Conservation (phyloP, 306 rosid species). For the Fragaria vesca region DNA sequence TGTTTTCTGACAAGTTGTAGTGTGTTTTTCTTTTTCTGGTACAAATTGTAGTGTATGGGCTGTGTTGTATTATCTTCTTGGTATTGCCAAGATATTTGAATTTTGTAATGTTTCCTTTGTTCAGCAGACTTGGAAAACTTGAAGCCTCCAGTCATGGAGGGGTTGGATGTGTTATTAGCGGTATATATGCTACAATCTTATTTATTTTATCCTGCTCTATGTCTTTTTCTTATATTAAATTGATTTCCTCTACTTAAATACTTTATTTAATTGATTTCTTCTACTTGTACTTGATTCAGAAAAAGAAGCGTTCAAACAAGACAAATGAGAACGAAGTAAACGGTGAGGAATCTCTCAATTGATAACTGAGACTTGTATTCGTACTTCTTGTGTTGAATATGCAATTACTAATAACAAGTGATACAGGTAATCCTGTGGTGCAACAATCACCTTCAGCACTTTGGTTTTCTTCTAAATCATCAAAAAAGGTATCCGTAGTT, state of each 20-base stretch:
- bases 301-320: conserved; percentile 51
- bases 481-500: conserved; percentile 51
- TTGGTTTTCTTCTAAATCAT: conserved; percentile 75
- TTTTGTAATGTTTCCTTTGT: conserved; percentile 23
- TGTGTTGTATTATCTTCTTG: neutral
- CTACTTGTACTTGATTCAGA: conserved; percentile 40
- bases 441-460: conserved; percentile 46
- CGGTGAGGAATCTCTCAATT: conserved; percentile 46
- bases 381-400: conserved; percentile 14
- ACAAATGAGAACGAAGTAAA: conserved; percentile 33
- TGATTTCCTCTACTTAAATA: conserved; percentile 16
- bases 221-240: neutral
- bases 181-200: conserved; percentile 37
- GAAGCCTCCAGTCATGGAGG: conserved; percentile 77
- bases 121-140: conserved; percentile 54
- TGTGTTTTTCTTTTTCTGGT: neutral
- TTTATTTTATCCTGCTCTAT: neutral
- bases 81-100: conserved; percentile 9
- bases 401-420: conserved; percentile 15
- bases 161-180: conserved; percentile 51
- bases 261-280: no score
- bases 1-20: neutral
- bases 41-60: neutral
- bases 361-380: conserved; percentile 11
- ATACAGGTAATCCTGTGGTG: conserved; percentile 52